phyloP scores from a whole-genome alignment of 305 asterid species.

The Fraxinus xanthoxyloides region DNA sequence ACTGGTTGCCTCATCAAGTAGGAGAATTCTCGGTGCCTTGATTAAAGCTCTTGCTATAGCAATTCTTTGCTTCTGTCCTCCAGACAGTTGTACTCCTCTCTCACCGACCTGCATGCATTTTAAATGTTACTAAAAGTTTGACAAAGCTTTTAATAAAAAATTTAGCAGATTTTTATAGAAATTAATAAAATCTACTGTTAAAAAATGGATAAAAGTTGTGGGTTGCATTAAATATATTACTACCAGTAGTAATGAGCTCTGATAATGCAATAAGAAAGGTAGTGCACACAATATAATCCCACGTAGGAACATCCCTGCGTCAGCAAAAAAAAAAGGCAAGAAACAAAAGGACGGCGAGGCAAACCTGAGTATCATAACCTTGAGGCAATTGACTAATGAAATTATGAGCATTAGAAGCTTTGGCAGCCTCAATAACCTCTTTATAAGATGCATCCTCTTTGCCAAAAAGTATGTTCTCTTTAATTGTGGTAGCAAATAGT shows the following conservation, averaged over 20 bases:
- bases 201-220: background rate
- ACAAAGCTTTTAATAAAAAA: background rate
- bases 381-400: constrained; percentile 83
- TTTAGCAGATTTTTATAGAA: background rate
- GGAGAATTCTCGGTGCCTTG: constrained; percentile 77
- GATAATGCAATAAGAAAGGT: background rate
- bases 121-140: background rate
- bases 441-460: constrained; percentile 79
- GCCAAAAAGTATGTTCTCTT: constrained; percentile 85
- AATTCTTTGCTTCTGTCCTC: constrained; percentile 93
- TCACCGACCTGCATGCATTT: constrained; percentile 76
- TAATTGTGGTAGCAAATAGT: constrained; percentile 79
- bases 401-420: constrained; percentile 91
- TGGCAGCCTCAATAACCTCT: constrained; percentile 78
- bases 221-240: background rate
- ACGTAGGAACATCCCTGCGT: background rate
- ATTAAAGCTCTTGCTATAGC: constrained; percentile 93
- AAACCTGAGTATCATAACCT: constrained; percentile 92
- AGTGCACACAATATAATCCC: background rate
- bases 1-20: constrained; percentile 95
- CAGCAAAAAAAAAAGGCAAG: background rate
- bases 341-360: background rate
- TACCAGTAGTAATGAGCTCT: background rate
- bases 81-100: constrained; percentile 90
- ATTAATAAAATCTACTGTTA: no score